Evolutionary conservation across 208 protist genomes (phyloP).

Genomic region (Leishmania braziliensis): DNA sequence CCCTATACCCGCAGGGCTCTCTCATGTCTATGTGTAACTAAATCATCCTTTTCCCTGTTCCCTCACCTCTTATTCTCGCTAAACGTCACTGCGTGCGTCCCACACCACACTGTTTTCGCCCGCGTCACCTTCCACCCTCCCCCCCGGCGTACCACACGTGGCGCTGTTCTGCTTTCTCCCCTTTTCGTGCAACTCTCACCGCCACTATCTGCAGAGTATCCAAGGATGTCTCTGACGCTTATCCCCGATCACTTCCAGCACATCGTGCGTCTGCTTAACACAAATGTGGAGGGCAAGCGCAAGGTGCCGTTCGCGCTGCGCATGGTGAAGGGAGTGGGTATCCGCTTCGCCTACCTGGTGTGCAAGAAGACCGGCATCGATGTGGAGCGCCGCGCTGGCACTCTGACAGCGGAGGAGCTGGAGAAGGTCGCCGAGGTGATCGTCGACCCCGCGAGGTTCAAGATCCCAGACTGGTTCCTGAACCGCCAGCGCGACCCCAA

Average conservation of each 20-base stretch:
- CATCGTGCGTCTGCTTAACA: constrained; percentile 99
- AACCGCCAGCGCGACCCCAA: constrained; percentile 99
- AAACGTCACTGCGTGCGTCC: not conserved
- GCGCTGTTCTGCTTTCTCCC: not conserved
- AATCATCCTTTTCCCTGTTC: not conserved
- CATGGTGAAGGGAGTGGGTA: constrained; percentile 99
- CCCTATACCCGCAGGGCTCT: not conserved
- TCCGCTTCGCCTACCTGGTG: constrained; percentile 98
- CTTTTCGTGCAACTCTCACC: not conserved
- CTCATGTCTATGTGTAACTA: not conserved
- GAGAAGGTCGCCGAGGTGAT: constrained; percentile 98
- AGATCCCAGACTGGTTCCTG: constrained; percentile 99
- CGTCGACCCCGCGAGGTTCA: constrained; percentile 98
- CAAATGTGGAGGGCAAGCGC: constrained; percentile 98
- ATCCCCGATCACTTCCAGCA: constrained; percentile 97
- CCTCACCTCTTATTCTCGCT: not conserved
- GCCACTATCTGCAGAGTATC: constrained; percentile 9
- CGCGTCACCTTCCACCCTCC: not conserved
- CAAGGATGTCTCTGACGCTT: constrained; percentile 46
- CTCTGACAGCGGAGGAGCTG: constrained; percentile 94
- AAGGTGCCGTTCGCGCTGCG: constrained; percentile 98
- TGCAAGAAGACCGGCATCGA: constrained; percentile 99
- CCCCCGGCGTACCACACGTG: not conserved
- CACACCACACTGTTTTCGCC: not conserved
- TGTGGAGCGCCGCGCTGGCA: constrained; percentile 95